Evolutionary conservation across 2,329 filamentous ascomycete species (phyloP).

Genomic region (Penicillium capsulatum): DNA sequence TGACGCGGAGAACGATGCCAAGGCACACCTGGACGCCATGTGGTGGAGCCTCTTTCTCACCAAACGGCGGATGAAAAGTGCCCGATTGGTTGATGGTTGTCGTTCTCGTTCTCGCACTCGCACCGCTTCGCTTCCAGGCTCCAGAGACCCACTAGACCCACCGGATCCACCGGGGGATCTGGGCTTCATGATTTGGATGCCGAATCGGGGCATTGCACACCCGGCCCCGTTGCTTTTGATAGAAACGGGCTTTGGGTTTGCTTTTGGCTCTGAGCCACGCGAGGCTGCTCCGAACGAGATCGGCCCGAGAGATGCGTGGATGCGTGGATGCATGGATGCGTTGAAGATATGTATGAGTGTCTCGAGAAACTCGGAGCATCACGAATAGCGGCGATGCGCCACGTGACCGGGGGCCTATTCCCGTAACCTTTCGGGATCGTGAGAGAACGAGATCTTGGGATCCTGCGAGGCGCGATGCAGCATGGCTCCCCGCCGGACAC

Average conservation of each 20-base stretch:
- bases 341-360: too few species aligned
- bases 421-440: constrained; percentile 1
- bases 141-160: constrained; percentile 9
- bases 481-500: constrained; percentile 39
- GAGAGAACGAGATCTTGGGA: too few species aligned
- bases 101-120: constrained; percentile 26
- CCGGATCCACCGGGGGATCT: constrained; percentile 2
- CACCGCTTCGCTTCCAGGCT: constrained; percentile 15
- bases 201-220: background rate
- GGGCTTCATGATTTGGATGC: constrained; percentile 3
- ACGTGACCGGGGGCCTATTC: constrained; percentile 6
- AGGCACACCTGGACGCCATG: constrained; percentile 1
- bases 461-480: too few species aligned
- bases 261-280: too few species aligned
- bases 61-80: too few species aligned
- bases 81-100: constrained; percentile 4
- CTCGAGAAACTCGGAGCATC: too few species aligned
- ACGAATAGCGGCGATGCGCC: too few species aligned
- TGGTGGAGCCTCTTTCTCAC: constrained; percentile 1
- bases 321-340: too few species aligned
- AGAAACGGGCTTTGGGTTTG: too few species aligned
- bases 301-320: background rate
- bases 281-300: too few species aligned
- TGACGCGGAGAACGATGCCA: constrained; percentile 1
- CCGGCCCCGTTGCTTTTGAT: too few species aligned